phyloP scores from a whole-genome alignment of 148 eudicot species.

The Linanthus parryae region DNA sequence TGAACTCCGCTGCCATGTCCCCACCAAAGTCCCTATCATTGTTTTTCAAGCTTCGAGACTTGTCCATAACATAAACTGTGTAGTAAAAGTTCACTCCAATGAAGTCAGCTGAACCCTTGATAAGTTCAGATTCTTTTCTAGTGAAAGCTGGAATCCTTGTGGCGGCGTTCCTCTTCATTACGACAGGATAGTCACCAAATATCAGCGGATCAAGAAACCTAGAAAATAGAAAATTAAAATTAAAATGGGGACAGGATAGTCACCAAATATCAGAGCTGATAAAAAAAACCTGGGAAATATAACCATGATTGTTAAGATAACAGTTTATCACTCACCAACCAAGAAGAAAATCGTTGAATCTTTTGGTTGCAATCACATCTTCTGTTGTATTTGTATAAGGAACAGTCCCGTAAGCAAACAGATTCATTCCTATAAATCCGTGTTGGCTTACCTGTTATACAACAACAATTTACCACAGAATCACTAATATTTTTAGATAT shows the following conservation, averaged over 20 bases:
- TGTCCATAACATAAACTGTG: not conserved
- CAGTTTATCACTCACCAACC: conserved; percentile 32
- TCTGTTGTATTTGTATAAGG: conserved; percentile 13
- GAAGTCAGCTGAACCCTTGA: conserved; percentile 4
- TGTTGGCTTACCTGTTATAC: conserved; percentile 13
- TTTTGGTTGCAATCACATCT: conserved; percentile 12
- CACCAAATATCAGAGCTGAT: not conserved
- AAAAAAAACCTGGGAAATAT: too few species aligned
- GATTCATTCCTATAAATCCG: conserved; percentile 17
- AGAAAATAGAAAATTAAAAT: not conserved
- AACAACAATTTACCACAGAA: not conserved
- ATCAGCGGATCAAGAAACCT: conserved; percentile 5
- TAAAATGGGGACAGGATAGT: not conserved
- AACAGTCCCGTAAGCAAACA: conserved; percentile 11
- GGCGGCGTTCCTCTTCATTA: conserved; percentile 2
- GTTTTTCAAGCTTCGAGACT: not conserved
- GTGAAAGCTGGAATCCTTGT: conserved; percentile 1
- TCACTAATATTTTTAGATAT: not conserved
- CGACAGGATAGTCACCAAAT: conserved; percentile 1
- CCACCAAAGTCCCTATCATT: not conserved
- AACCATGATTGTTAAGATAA: too few species aligned
- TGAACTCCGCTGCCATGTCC: not conserved
- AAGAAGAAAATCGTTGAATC: conserved; percentile 15
- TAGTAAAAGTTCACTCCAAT: conserved; percentile 1
- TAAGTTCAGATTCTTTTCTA: conserved; percentile 7